These are phyloP conservation scores for Colletotrichum sp. DNA, from an alignment of 2,329 filamentous ascomycete species.

Conservation along the genomic window DNA sequence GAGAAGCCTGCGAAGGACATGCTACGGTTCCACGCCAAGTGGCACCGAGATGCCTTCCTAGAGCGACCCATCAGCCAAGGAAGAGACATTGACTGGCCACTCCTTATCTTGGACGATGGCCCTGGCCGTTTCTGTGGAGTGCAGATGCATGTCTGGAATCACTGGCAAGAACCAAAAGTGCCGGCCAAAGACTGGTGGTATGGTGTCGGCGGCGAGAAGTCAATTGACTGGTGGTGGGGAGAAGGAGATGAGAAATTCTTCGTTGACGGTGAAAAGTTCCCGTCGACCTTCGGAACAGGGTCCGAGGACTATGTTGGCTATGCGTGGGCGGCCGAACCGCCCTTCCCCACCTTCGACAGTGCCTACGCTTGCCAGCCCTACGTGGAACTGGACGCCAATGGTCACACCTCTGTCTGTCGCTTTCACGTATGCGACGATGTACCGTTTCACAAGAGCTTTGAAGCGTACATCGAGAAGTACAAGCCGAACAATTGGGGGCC, in stretches of 20 bases:
- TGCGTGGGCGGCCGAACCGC: conserved; percentile 16
- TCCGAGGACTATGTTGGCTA: conserved; percentile 18
- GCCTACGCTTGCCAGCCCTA: conserved; percentile 13
- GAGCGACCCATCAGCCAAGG: conserved; percentile 6
- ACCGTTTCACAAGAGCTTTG: conserved; percentile 12
- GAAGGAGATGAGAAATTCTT: conserved; percentile 20
- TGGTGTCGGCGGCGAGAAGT: conserved; percentile 8
- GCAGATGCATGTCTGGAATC: conserved; percentile 18
- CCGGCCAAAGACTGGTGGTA: conserved; percentile 17
- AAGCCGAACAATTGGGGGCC: conserved; percentile 14
- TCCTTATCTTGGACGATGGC: conserved; percentile 1
- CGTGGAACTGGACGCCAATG: conserved; percentile 13
- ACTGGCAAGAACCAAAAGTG: conserved; percentile 3
- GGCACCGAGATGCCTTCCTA: conserved; percentile 10
- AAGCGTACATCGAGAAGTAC: conserved; percentile 16
- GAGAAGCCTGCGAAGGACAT: neutral
- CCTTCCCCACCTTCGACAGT: conserved; percentile 10
- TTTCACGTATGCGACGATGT: conserved; percentile 18
- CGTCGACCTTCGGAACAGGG: conserved; percentile 12
- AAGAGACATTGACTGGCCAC: conserved; percentile 12
- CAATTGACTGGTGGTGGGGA: conserved; percentile 20
- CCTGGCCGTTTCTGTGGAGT: conserved; percentile 14
- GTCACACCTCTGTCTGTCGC: conserved; percentile 14
- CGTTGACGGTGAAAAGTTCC: conserved; percentile 16
- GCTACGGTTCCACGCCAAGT: conserved; percentile 15